Evolutionary conservation across 164 flowering plant genomes (phyloP).

Genomic region (Nymphaea colorata): DNA sequence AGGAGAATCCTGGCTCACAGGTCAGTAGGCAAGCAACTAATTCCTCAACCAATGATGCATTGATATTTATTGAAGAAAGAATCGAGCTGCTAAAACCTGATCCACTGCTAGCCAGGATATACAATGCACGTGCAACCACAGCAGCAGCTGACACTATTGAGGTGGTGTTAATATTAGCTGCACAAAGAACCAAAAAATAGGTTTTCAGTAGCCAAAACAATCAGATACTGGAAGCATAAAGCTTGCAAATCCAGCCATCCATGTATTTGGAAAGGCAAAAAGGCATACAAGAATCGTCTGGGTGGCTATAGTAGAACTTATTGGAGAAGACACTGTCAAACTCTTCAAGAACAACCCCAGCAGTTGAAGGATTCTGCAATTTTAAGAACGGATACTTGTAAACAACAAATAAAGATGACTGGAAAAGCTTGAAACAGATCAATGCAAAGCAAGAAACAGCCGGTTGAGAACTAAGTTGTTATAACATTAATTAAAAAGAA

Average conservation of each 20-base stretch:
- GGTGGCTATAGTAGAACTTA: constrained; percentile 79
- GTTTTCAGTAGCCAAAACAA: background rate
- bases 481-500: no score
- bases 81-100: constrained; percentile 22
- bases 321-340: constrained; percentile 66
- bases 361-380: constrained; percentile 27
- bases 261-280: constrained; percentile 2
- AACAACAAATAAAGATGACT: background rate
- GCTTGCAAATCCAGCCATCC: background rate
- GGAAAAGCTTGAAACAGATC: background rate
- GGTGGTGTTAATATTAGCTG: constrained; percentile 80
- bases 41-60: constrained; percentile 67
- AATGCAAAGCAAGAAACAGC: background rate
- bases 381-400: background rate
- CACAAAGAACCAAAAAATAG: constrained; percentile 10
- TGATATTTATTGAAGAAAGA: constrained; percentile 44
- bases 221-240: background rate
- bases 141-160: constrained; percentile 74
- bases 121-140: constrained; percentile 74
- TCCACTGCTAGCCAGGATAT: constrained; percentile 51
- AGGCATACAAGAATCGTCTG: constrained; percentile 71
- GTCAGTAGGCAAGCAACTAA: constrained; percentile 61
- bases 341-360: constrained; percentile 82
- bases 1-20: constrained; percentile 87
- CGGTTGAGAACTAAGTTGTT: no score